These are phyloP conservation scores for Zymoseptoria crescenta DNA, from an alignment of 2,329 filamentous ascomycete genomes.

Conservation along the genomic window DNA sequence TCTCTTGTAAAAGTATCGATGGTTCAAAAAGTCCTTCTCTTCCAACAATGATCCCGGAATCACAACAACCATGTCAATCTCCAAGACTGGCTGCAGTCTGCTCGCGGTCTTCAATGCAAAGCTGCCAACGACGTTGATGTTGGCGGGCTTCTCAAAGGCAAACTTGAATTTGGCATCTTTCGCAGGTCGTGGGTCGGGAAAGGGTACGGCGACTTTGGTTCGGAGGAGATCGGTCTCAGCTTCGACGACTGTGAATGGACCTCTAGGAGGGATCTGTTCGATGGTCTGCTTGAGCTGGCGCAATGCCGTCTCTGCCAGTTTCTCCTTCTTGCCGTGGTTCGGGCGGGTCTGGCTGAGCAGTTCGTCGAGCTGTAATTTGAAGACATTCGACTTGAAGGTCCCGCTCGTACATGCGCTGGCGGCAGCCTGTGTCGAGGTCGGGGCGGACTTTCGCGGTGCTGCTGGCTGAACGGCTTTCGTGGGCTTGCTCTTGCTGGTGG, in stretches of 20 bases:
- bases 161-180: slow-evolving; percentile 76
- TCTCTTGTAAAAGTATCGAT: slow-evolving; percentile 90
- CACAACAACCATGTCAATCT: slow-evolving; percentile 76
- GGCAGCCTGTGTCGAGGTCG: slow-evolving; percentile 5
- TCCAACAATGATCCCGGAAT: slow-evolving; percentile 77
- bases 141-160: slow-evolving; percentile 64
- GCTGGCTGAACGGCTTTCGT: slow-evolving; percentile 9
- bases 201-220: slow-evolving; percentile 68
- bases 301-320: slow-evolving; percentile 46
- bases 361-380: slow-evolving; percentile 61
- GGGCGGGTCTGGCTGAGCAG: slow-evolving; percentile 51
- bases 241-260: slow-evolving; percentile 50
- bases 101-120: slow-evolving; percentile 70
- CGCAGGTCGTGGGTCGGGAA: slow-evolving; percentile 69
- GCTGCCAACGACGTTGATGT: slow-evolving; percentile 83
- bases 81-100: slow-evolving; percentile 45
- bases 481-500: slow-evolving; percentile 1
- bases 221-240: slow-evolving; percentile 62
- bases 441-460: slow-evolving; percentile 1
- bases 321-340: slow-evolving; percentile 50
- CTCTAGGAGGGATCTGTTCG: slow-evolving; percentile 47
- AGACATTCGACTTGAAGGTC: slow-evolving; percentile 58
- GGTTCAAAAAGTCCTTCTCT: slow-evolving; percentile 87
- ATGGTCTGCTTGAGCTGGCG: slow-evolving; percentile 50
- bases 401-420: slow-evolving; percentile 42